Conservation (phyloP, 768 basidiomycete genomes). For the Collybia sordida region DNA sequence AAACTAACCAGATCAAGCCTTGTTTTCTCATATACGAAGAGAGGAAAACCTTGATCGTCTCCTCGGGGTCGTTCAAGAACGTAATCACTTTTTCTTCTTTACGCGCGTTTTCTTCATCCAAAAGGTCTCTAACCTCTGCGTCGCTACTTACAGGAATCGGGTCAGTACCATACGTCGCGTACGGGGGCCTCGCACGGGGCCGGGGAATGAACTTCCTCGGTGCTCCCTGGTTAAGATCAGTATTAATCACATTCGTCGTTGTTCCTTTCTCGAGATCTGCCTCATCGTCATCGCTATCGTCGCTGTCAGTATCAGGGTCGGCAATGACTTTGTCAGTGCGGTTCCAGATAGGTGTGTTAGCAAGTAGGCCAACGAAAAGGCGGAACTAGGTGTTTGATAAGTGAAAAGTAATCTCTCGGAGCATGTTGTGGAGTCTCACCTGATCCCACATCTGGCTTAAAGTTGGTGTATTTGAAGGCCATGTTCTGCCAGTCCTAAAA, state of each 20-base stretch:
- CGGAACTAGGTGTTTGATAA: conserved; percentile 47
- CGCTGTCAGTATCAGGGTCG: conserved; percentile 28
- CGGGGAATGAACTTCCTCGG: conserved; percentile 19
- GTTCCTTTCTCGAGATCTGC: conserved; percentile 24
- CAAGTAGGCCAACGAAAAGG: conserved; percentile 56
- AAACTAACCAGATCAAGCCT: conserved; percentile 66
- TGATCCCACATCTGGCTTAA: conserved; percentile 60
- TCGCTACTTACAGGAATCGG: conserved; percentile 32
- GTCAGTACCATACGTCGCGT: conserved; percentile 32
- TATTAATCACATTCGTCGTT: conserved; percentile 10
- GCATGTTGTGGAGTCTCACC: conserved; percentile 33
- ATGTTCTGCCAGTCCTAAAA: conserved; percentile 43
- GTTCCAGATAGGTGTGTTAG: conserved; percentile 44
- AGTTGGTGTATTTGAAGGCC: conserved; percentile 38
- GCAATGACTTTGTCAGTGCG: conserved; percentile 31
- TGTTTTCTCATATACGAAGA: conserved; percentile 67
- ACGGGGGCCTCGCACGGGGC: conserved; percentile 33
- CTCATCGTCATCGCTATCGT: conserved; percentile 31
- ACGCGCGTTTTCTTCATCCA: conserved; percentile 31
- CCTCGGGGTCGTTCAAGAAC: conserved; percentile 67
- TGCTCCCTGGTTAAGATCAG: conserved; percentile 2
- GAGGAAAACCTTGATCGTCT: conserved; percentile 59
- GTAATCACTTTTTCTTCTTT: conserved; percentile 43
- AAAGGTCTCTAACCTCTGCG: conserved; percentile 35
- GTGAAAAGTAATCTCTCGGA: neutral